Percentiles rank a stretch among this genome's conserved stretches.
Evolutionary conservation across 768 basidiomycete genomes (phyloP).

Genomic region (Phylloporus rhodoxanthus): DNA sequence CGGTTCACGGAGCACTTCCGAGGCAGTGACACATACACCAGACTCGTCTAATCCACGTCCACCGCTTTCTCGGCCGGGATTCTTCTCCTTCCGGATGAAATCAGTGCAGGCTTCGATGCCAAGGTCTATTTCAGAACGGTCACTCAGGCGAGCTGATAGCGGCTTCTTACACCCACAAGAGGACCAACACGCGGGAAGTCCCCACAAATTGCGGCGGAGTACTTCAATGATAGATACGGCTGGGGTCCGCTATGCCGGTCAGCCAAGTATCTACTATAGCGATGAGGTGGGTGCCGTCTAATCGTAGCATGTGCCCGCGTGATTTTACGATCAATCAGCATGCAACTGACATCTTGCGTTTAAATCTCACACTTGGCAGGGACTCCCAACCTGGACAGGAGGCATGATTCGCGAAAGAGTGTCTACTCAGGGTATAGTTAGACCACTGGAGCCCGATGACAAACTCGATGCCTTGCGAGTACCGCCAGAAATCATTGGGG

Average conservation of each 20-base stretch:
- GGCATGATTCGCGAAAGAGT: slow-evolving; percentile 91
- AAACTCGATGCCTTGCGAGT: slow-evolving; percentile 64
- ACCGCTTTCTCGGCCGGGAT: slow-evolving; percentile 10
- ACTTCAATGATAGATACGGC: slow-evolving; percentile 7
- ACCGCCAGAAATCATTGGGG: slow-evolving; percentile 61
- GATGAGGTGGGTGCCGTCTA: slow-evolving; percentile 37
- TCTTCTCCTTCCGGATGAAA: slow-evolving; percentile 16
- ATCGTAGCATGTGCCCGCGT: not conserved
- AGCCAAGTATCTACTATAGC: slow-evolving; percentile 49
- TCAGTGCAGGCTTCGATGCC: slow-evolving; percentile 5
- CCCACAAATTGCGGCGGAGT: slow-evolving; percentile 16
- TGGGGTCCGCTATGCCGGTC: slow-evolving; percentile 48
- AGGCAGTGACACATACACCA: not conserved
- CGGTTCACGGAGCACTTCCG: not conserved
- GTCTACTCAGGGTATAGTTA: slow-evolving; percentile 73
- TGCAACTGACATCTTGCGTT: slow-evolving; percentile 1
- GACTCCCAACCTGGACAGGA: slow-evolving; percentile 36
- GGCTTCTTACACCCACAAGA: slow-evolving; percentile 3
- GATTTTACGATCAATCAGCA: not conserved
- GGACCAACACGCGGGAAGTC: slow-evolving; percentile 16
- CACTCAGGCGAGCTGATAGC: slow-evolving; percentile 1
- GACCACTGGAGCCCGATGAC: slow-evolving; percentile 67
- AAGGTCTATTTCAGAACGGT: slow-evolving; percentile 14
- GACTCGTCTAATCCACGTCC: slow-evolving; percentile 1
- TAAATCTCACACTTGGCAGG: slow-evolving; percentile 21